These are phyloP conservation scores for Komagataella ulmi DNA, from an alignment of 805 yeast genomes.

Conservation along the genomic window DNA sequence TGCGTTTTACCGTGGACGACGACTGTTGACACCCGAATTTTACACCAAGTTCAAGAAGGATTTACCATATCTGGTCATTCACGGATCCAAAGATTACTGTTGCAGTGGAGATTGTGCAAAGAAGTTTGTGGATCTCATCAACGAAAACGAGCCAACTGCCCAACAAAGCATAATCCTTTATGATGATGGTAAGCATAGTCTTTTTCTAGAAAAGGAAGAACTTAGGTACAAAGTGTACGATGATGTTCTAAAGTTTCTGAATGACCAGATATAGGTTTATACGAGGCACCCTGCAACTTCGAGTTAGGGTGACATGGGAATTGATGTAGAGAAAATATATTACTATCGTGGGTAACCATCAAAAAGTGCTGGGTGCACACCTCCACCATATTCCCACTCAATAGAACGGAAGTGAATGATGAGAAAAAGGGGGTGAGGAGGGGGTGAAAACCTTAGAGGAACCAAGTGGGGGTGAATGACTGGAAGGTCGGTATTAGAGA, in stretches of 20 bases:
- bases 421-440: too few relatives aligned
- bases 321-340: not conserved
- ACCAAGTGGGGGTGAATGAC: not conserved
- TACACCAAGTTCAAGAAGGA: constrained; percentile 22
- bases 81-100: constrained; percentile 51
- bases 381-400: too few relatives aligned
- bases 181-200: constrained; percentile 26
- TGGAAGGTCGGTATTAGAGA: too few relatives aligned
- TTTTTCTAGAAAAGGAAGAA: constrained; percentile 32
- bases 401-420: too few relatives aligned
- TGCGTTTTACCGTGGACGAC: constrained; percentile 50
- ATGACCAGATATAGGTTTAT: constrained; percentile 4
- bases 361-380: too few relatives aligned
- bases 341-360: too few relatives aligned
- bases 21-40: constrained; percentile 23
- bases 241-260: constrained; percentile 27
- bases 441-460: not conserved
- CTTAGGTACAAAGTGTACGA: constrained; percentile 20
- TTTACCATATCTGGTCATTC: constrained; percentile 41
- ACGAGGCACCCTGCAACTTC: not conserved
- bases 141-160: not conserved
- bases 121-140: constrained; percentile 21
- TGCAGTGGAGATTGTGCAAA: constrained; percentile 38
- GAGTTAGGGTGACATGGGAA: not conserved
- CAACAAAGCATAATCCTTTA: constrained; percentile 5